Evolutionary conservation across 2,329 filamentous ascomycete genomes (phyloP), one percentile per base, ranked within the genome.

Genomic region (Xylariaceae sp.): DNA sequence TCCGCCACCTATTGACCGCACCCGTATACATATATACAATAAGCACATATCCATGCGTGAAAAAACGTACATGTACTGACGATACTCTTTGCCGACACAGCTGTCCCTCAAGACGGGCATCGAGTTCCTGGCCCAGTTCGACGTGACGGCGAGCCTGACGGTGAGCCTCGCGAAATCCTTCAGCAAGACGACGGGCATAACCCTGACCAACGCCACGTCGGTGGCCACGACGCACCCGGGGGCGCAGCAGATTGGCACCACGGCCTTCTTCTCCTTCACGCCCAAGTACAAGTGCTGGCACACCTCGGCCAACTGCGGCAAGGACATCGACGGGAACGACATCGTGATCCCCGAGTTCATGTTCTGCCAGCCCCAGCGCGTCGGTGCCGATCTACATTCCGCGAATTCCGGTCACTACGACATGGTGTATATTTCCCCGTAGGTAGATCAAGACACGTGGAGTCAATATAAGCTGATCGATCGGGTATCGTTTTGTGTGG

Each of bases 241-340:
- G 19, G 48, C 52, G 21, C 60, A 62, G 32, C 43, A 54, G 21
- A n/a, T 14, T 2, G 60, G 60, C 9, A 60, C 57, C 1, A 40
- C 54, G 10, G 60, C 57, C 2, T 62, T 62, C 52, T 57, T 53
- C 32, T 54, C 60, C n/a, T 62, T 62, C 48, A 57, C 52, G 14
- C 60, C 60, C 29, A 43, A 48, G 26, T 62, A 60, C 23, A 26
- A 60, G 9, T 62, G 60, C 41, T 57, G 51, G 54, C 55, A 50
- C 20, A 54, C 46, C 18, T 54, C 60, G 1, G 44, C 54, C 3
- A 48, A 26, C n/a, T 62, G 60, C 18, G 60, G 60, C 2, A 52
- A 62, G 5, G 57, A 62, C 19, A 29, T 32, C 6, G 26, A 48
- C 18, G 60, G 60, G 18, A 57, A 62, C 20, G 57, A 62, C 10